Evolutionary conservation across 2,329 filamentous ascomycete genomes (phyloP).

Genomic region (Sporothrix dimorphospora): DNA sequence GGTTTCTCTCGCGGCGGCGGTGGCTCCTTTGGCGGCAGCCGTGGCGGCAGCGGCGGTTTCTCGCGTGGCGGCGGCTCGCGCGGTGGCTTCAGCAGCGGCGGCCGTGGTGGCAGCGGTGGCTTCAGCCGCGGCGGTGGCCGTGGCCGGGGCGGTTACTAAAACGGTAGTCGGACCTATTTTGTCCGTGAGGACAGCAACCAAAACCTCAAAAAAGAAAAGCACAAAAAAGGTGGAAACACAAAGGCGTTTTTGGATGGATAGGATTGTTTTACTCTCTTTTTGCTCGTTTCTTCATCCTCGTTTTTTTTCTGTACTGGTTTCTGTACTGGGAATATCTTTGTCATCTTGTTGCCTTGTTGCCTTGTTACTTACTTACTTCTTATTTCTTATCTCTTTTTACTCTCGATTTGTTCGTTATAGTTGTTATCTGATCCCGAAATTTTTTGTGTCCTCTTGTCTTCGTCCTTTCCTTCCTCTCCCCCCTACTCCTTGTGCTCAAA

Average conservation of each 20-base stretch:
- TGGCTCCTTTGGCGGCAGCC: conserved; percentile 32
- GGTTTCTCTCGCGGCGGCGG: conserved; percentile 41
- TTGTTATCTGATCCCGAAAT: neutral
- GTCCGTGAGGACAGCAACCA: neutral
- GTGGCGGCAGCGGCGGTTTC: conserved; percentile 26
- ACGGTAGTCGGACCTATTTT: too few species aligned
- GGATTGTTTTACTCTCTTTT: conserved; percentile 15
- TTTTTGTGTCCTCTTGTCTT: neutral
- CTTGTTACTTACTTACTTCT: neutral
- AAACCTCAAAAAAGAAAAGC: neutral
- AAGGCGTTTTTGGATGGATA: conserved; percentile 30
- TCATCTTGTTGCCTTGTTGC: neutral
- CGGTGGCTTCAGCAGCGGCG: conserved; percentile 32
- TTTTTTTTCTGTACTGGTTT: neutral
- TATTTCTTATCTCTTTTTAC: neutral
- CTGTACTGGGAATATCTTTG: conserved; percentile 3
- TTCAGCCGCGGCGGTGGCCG: conserved; percentile 29
- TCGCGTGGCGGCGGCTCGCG: too few species aligned
- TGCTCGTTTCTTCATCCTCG: neutral
- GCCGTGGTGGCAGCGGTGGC: conserved; percentile 38
- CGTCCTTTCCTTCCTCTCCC: neutral
- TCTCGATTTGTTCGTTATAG: neutral
- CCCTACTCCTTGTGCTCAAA: neutral
- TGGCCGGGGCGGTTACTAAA: conserved; percentile 27
- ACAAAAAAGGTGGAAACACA: conserved; percentile 21